phyloP scores from a whole-genome alignment of 148 eudicot genomes.

The Pharnaceum exiguum region DNA sequence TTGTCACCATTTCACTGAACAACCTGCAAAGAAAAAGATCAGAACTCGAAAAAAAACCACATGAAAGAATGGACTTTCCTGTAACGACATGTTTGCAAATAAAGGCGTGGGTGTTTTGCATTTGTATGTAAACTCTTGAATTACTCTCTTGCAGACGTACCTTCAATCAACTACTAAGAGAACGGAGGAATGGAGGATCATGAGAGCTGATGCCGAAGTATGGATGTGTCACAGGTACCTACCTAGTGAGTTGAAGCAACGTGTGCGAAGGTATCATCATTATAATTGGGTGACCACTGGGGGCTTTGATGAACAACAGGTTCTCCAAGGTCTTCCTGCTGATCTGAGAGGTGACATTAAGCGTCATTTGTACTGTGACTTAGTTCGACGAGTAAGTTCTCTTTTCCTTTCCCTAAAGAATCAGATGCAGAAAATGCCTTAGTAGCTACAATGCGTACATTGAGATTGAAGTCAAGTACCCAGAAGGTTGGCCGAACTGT shows the following conservation, averaged over 20 bases:
- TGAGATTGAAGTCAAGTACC: no score
- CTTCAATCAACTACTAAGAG: constrained; percentile 9
- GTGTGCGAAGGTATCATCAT: constrained; percentile 14
- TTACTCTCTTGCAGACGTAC: constrained; percentile 11
- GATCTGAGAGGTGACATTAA: constrained; percentile 19
- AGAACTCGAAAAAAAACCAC: no score
- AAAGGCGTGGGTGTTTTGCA: no score
- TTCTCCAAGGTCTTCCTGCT: constrained; percentile 7
- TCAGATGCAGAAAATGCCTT: no score
- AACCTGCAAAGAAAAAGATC: no score
- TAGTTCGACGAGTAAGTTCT: constrained; percentile 9
- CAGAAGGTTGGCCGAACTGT: no score
- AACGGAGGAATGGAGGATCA: constrained; percentile 19
- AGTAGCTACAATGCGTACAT: no score
- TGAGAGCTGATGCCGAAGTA: constrained; percentile 10
- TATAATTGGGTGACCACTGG: constrained; percentile 12
- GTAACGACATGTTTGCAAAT: no score
- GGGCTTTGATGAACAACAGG: constrained; percentile 15
- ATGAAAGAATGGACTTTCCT: no score
- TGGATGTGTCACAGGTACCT: constrained; percentile 25
- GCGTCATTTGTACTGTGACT: constrained; percentile 13
- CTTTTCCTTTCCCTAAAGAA: background rate
- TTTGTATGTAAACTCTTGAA: background rate
- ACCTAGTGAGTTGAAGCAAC: constrained; percentile 10
- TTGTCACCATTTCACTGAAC: no score